A percentile compares a stretch with the other conserved stretches of the same genome.
Evolutionary conservation across 805 yeast species (phyloP).

Genomic region (Crinitomyces ghanaensis): DNA sequence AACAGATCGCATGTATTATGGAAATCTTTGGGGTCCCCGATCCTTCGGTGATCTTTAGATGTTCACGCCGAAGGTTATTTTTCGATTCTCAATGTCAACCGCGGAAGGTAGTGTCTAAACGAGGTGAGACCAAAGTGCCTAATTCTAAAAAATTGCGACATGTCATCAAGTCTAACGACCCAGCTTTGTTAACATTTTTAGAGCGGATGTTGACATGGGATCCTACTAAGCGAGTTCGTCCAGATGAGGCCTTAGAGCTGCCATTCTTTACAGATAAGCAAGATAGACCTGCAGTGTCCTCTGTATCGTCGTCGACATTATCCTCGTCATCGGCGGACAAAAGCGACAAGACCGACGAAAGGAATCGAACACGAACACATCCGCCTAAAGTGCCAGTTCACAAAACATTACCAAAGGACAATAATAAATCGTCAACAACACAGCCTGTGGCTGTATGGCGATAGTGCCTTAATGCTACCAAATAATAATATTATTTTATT

Average conservation of each 20-base stretch:
- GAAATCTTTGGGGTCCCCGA: slow-evolving; percentile 86
- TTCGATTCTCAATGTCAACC: slow-evolving; percentile 29
- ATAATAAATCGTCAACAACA: too few species aligned
- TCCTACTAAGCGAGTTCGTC: slow-evolving; percentile 40
- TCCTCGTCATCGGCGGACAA: neutral
- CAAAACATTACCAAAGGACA: too few species aligned
- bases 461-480: too few species aligned
- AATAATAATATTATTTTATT: too few species aligned
- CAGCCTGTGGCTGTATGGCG: too few species aligned
- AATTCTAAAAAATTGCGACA: slow-evolving; percentile 17
- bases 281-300: neutral
- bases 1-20: slow-evolving; percentile 83
- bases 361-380: slow-evolving; percentile 1
- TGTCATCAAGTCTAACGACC: slow-evolving; percentile 19
- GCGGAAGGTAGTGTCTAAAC: slow-evolving; percentile 15
- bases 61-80: slow-evolving; percentile 27
- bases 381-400: too few species aligned
- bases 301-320: neutral
- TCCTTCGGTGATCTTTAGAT: slow-evolving; percentile 25
- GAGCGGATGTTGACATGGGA: slow-evolving; percentile 59
- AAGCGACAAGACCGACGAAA: slow-evolving; percentile 2
- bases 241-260: slow-evolving; percentile 28
- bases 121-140: slow-evolving; percentile 17
- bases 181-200: slow-evolving; percentile 32
- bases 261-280: slow-evolving; percentile 23